Evolutionary conservation across 148 eudicot species (phyloP).

Genomic region (Salicornia ramosissima): DNA sequence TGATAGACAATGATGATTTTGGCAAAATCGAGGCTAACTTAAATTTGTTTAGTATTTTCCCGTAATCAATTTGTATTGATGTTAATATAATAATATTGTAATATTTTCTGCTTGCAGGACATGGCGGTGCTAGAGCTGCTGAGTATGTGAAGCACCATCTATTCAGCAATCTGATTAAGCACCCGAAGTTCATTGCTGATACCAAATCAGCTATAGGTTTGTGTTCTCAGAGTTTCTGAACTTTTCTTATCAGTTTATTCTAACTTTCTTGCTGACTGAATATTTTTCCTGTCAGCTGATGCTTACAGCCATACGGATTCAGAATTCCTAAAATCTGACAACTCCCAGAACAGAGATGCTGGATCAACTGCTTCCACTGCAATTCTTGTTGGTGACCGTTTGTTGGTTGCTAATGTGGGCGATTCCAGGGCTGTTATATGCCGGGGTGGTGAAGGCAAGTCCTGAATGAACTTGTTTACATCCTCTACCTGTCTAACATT

Average conservation of each 20-base stretch:
- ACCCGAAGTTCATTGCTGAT: conserved; percentile 94
- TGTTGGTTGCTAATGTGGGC: conserved; percentile 95
- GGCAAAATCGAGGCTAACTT: neutral
- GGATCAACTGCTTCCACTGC: conserved; percentile 99
- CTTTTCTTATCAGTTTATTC: neutral
- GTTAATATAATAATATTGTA: neutral
- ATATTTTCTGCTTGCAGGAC: conserved; percentile 49
- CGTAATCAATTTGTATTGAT: neutral
- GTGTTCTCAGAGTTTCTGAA: conserved; percentile 10
- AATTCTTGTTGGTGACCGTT: conserved; percentile 91
- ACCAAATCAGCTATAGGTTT: conserved; percentile 92
- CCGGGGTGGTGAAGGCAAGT: conserved; percentile 80
- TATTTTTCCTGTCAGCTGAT: conserved; percentile 53
- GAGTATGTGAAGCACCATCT: conserved; percentile 91
- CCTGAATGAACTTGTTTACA: conserved; percentile 3
- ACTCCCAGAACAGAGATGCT: conserved; percentile 79
- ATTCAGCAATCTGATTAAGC: conserved; percentile 82
- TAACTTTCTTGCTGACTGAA: neutral
- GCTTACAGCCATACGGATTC: conserved; percentile 87
- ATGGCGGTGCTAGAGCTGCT: conserved; percentile 99
- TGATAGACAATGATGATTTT: neutral
- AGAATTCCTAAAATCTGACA: conserved; percentile 86
- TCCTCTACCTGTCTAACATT: neutral
- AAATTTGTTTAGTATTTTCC: neutral
- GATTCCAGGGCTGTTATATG: conserved; percentile 97